Evolutionary conservation across 768 basidiomycete genomes (phyloP).

Genomic region (Rhodosporidiobolus sp.): DNA sequence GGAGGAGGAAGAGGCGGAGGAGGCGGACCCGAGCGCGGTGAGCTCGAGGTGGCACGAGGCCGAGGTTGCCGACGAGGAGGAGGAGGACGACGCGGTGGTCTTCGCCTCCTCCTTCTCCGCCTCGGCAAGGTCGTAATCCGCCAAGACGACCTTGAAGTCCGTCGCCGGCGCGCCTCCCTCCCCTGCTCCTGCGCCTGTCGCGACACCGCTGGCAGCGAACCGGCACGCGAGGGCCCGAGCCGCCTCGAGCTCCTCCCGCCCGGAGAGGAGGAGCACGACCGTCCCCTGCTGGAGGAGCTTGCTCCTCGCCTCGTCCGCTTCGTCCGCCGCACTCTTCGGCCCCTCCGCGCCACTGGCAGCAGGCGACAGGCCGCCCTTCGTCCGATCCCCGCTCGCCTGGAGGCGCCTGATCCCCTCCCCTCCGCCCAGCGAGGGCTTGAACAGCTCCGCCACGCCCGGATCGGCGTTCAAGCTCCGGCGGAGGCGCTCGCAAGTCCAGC

Average conservation of each 20-base stretch:
- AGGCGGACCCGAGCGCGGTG: slow-evolving; percentile 7
- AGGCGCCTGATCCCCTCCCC: slow-evolving; percentile 9
- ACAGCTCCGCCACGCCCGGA: not conserved
- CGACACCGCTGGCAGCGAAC: not conserved
- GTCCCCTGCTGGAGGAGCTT: slow-evolving; percentile 7
- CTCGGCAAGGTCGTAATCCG: slow-evolving; percentile 16
- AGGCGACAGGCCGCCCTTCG: slow-evolving; percentile 1
- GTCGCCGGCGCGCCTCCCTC: not conserved
- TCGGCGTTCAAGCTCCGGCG: not conserved
- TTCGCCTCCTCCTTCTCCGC: not conserved
- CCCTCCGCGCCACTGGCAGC: too few species aligned
- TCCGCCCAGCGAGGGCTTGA: not conserved
- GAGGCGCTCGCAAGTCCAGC: slow-evolving; percentile 15
- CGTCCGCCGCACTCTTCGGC: not conserved
- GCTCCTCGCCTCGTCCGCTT: slow-evolving; percentile 1
- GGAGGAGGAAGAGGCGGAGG: not conserved
- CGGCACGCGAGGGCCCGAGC: slow-evolving; percentile 25
- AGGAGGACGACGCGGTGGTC: not conserved
- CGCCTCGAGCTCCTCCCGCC: slow-evolving; percentile 23
- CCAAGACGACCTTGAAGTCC: slow-evolving; percentile 31
- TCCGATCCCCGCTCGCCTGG: slow-evolving; percentile 4
- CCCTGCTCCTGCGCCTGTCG: not conserved
- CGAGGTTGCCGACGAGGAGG: not conserved
- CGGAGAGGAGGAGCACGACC: slow-evolving; percentile 27
- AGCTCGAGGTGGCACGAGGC: slow-evolving; percentile 33